Conservation (phyloP, 2,329 filamentous ascomycete species). For the Trichoderma hamatum region DNA sequence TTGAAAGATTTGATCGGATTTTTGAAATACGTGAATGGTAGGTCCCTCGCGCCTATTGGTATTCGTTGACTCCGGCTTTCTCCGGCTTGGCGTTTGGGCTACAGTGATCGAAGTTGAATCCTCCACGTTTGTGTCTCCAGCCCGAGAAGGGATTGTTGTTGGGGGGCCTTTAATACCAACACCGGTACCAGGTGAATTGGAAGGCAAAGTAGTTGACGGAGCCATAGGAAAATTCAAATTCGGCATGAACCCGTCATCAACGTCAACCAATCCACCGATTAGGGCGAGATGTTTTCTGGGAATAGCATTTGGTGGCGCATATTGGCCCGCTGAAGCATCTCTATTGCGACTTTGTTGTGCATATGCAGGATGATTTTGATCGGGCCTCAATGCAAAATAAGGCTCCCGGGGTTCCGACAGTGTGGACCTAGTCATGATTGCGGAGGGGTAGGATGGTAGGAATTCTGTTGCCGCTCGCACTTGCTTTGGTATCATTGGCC, state of each 20-base stretch:
- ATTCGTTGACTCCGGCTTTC: neutral
- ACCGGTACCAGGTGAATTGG: neutral
- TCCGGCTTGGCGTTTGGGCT: neutral
- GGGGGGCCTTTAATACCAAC: neutral
- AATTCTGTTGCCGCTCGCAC: neutral
- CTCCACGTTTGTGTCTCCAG: neutral
- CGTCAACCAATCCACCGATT: neutral
- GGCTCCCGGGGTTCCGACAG: conserved; percentile 4
- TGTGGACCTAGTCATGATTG: neutral
- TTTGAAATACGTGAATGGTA: neutral
- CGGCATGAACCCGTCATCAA: neutral
- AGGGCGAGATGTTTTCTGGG: neutral
- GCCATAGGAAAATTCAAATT: neutral
- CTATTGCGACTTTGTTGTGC: neutral
- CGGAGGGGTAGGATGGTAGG: neutral
- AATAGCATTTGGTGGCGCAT: neutral
- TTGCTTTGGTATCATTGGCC: neutral
- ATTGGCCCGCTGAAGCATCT: neutral
- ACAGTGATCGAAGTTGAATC: conserved; percentile 1
- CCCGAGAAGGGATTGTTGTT: neutral
- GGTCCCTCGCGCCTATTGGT: neutral
- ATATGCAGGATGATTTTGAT: neutral
- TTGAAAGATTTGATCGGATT: neutral
- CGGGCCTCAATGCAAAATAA: conserved; percentile 7
- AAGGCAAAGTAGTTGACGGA: neutral